These are phyloP conservation scores for Malus fusca DNA, from an alignment of 306 rosid genomes.

Conservation along the genomic window DNA sequence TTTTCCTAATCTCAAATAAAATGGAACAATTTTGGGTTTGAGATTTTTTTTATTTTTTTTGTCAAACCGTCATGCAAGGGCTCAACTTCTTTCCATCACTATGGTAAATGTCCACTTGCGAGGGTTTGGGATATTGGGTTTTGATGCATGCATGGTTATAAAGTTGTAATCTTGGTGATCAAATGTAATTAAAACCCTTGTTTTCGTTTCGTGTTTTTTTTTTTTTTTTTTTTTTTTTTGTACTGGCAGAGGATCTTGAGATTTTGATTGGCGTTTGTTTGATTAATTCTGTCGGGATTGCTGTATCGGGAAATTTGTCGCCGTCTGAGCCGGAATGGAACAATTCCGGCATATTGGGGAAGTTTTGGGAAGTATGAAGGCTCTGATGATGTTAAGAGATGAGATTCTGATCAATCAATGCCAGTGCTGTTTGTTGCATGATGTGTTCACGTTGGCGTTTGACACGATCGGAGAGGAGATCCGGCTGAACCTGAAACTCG, in stretches of 20 bases:
- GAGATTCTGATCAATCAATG: constrained; percentile 66
- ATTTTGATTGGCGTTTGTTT: background rate
- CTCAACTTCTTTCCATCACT: too few relatives aligned
- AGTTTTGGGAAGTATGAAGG: constrained; percentile 82
- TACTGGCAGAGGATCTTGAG: constrained; percentile 2
- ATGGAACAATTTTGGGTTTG: background rate
- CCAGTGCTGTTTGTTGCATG: constrained; percentile 59
- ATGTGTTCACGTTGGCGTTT: constrained; percentile 57
- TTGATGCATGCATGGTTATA: background rate
- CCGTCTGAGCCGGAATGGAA: constrained; percentile 61
- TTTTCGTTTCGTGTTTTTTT: background rate
- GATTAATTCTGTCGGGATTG: background rate
- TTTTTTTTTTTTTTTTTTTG: too few relatives aligned
- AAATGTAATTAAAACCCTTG: background rate
- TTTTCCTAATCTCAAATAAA: background rate
- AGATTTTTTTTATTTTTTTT: too few relatives aligned
- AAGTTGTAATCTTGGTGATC: background rate
- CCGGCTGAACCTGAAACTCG: constrained; percentile 49
- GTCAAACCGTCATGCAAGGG: too few relatives aligned
- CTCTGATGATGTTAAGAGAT: constrained; percentile 70
- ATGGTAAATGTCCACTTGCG: too few relatives aligned
- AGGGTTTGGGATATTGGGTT: background rate
- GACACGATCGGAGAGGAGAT: constrained; percentile 80
- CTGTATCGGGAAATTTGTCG: background rate
- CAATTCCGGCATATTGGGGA: constrained; percentile 96